Evolutionary conservation across 2,329 filamentous ascomycete genomes (phyloP).

Genomic region (Pseudocercospora fijiensis): DNA sequence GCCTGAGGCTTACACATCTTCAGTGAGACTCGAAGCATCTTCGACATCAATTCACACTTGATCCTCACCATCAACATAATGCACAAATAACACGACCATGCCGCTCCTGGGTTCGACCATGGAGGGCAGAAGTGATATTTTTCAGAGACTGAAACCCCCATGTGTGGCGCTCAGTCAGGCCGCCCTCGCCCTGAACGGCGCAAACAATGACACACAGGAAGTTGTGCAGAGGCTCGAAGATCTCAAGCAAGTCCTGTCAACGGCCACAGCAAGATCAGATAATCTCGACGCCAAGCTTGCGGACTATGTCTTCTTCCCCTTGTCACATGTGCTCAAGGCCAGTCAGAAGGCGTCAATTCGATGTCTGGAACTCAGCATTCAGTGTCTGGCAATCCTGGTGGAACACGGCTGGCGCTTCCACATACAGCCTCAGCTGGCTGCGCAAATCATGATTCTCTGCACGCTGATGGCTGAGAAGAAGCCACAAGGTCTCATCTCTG

Average conservation of each 20-base stretch:
- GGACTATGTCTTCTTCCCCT: constrained; percentile 92
- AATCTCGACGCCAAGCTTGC: constrained; percentile 76
- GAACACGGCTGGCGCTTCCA: constrained; percentile 73
- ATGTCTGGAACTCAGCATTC: constrained; percentile 72
- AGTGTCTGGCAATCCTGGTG: constrained; percentile 72
- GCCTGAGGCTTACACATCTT: background rate
- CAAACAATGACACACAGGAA: constrained; percentile 43
- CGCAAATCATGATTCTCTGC: constrained; percentile 81
- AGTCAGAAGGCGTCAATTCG: constrained; percentile 69
- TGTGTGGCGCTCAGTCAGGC: constrained; percentile 60
- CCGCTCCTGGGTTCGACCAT: constrained; percentile 27
- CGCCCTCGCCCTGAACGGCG: constrained; percentile 52
- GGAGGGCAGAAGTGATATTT: constrained; percentile 41
- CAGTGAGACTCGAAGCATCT: background rate
- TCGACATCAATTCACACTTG: background rate
- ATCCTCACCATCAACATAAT: background rate
- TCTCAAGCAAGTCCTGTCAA: constrained; percentile 45
- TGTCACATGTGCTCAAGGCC: constrained; percentile 80
- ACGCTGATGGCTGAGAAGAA: constrained; percentile 76
- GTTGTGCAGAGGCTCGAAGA: constrained; percentile 51
- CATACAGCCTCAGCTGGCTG: constrained; percentile 69
- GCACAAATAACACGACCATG: constrained; percentile 4
- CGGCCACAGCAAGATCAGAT: constrained; percentile 36
- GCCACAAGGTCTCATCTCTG: constrained; percentile 53
- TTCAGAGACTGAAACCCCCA: constrained; percentile 56